Percentiles rank a stretch among this genome's conserved stretches.
Evolutionary conservation across 495 filamentous ascomycete species (phyloP).

Genomic region (Penicillium steckii): DNA sequence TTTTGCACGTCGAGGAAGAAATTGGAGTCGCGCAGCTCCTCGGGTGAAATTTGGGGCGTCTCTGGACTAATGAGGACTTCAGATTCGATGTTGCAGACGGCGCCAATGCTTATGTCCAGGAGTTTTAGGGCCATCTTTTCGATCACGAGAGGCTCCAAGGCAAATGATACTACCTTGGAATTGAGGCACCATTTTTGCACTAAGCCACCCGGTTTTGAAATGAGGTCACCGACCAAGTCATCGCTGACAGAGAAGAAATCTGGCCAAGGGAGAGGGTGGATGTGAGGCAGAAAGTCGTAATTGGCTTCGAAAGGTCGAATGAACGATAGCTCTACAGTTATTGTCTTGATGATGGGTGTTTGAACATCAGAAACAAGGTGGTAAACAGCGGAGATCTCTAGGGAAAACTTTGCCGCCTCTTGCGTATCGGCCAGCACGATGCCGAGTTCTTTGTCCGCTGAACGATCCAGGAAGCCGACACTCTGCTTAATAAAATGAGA

Average conservation of each 20-base stretch:
- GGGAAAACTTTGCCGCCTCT: constrained; percentile 60
- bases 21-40: constrained; percentile 64
- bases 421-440: constrained; percentile 36
- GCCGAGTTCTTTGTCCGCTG: constrained; percentile 32
- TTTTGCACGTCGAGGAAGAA: constrained; percentile 75
- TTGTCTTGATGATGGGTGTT: constrained; percentile 76
- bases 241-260: constrained; percentile 68
- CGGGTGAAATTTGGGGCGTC: constrained; percentile 49
- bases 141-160: constrained; percentile 66
- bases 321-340: constrained; percentile 64
- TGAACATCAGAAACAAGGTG: constrained; percentile 75
- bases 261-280: constrained; percentile 81
- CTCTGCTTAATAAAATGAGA: constrained; percentile 36
- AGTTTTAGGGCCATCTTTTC: constrained; percentile 59
- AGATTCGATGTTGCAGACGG: constrained; percentile 43
- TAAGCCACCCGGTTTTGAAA: constrained; percentile 56
- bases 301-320: constrained; percentile 84
- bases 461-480: constrained; percentile 50
- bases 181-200: constrained; percentile 76
- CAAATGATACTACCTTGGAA: constrained; percentile 72
- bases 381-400: constrained; percentile 74
- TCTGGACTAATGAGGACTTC: constrained; percentile 35
- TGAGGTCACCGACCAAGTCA: constrained; percentile 27
- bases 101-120: constrained; percentile 53
- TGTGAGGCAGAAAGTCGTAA: constrained; percentile 75